Base-by-base conservation (phyloP, 805 yeast species). In the Yamadazyma scolyti region DNA sequence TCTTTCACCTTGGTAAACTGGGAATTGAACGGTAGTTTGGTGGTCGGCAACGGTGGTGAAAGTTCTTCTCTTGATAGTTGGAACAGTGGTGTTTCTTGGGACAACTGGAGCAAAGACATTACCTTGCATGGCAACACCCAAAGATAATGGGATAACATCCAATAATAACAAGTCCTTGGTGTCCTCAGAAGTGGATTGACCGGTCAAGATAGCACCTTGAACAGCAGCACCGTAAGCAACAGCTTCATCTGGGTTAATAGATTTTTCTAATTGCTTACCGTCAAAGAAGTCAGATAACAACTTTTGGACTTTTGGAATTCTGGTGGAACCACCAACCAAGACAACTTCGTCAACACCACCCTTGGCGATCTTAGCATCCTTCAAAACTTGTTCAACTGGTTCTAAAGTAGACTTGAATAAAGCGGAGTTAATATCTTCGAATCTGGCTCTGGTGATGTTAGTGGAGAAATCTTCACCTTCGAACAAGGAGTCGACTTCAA, bases 1-100 rank as follows among this genome's bases (percentile, higher is more conserved):
- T 61, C 71, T 68, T 58, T 65, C 71, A 65, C 71, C 71, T 53
- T 65, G 71, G 68, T 65, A 65, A 34, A 65, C 71, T 56, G 71
- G 71, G 70, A 65, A 65, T 52, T 64, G 71, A 44, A 65, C 71
- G 40, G 71, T 65, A 47, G 71, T 65, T 52, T 65, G 71, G 61
- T 65, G 69, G 60, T 65, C 71, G 47, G 68, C 70, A 53, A 65
- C 71, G 43, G 71, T 65, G 59, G 71, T 65, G 68, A 65, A 65
- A 43, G 71, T 65, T 63, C 71, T 63, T 62, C 69, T 64, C 61
- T 65, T 65, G 52, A 65, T 65, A 48, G 71, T 65, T 55, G 71
- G 71, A 42, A 65, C 71, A 50, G 71, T 65, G 56, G 71, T 61
- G 65, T 65, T 65, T 65, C 71, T 65, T 59, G 71, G 71, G 44